A percentile compares a stretch with the other conserved stretches of the same genome.
Conservation (phyloP, 495 filamentous ascomycete genomes). For the Neurospora hispaniola region DNA sequence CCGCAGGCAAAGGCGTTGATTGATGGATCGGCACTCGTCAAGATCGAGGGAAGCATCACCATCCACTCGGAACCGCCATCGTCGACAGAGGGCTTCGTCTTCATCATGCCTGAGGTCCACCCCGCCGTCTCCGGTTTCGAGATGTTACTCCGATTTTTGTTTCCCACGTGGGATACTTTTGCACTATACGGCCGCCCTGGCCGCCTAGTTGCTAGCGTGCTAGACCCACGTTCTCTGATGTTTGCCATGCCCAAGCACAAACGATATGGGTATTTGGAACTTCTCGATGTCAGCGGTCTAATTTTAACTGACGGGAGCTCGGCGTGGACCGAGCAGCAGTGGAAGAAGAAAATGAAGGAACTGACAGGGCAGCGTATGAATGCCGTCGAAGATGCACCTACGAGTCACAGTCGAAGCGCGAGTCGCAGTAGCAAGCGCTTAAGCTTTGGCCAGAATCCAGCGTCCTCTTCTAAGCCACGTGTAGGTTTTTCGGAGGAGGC, state of each 20-base stretch:
- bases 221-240: constrained; percentile 86
- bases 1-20: constrained; percentile 88
- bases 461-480: constrained; percentile 29
- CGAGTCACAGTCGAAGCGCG: constrained; percentile 48
- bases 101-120: constrained; percentile 92
- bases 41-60: constrained; percentile 84
- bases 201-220: constrained; percentile 73
- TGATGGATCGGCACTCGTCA: constrained; percentile 87
- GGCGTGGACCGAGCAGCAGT: constrained; percentile 80
- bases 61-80: constrained; percentile 66
- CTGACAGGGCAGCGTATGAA: constrained; percentile 73
- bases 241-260: constrained; percentile 90
- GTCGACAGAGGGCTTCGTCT: constrained; percentile 83
- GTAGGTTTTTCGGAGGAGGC: constrained; percentile 58
- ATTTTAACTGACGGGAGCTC: constrained; percentile 68
- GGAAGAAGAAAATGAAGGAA: constrained; percentile 83
- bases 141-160: constrained; percentile 89
- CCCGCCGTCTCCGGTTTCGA: constrained; percentile 89
- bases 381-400: constrained; percentile 34
- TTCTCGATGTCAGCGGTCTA: constrained; percentile 68
- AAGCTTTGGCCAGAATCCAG: constrained; percentile 41
- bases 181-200: constrained; percentile 84
- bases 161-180: constrained; percentile 91
- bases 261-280: constrained; percentile 84
- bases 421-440: constrained; percentile 53